Evolutionary conservation across 768 basidiomycete genomes (phyloP).

Genomic region (Mycena maculata): DNA sequence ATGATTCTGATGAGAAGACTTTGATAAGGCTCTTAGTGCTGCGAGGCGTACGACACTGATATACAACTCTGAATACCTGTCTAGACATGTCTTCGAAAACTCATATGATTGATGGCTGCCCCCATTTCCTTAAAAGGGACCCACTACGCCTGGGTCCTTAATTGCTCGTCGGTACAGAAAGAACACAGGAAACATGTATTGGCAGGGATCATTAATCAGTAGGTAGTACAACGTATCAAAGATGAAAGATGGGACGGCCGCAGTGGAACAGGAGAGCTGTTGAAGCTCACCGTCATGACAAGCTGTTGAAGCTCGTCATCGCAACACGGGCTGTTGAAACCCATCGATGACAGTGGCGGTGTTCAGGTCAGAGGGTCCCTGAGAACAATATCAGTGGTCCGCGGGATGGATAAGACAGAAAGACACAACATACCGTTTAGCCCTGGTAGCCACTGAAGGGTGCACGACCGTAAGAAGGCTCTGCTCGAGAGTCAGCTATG

Average conservation of each 20-base stretch:
- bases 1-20: neutral
- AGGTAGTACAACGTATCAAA: too few relatives aligned
- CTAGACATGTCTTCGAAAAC: neutral
- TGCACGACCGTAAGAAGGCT: too few relatives aligned
- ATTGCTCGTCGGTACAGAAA: neutral
- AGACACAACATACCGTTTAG: neutral
- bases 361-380: neutral
- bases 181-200: neutral
- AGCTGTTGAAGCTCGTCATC: neutral
- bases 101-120: neutral
- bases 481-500: neutral
- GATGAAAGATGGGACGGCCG: neutral
- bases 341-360: neutral
- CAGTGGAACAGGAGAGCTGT: neutral
- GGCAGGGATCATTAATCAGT: too few relatives aligned
- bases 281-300: neutral
- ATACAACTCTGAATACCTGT: too few relatives aligned
- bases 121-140: neutral
- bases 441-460: too few relatives aligned
- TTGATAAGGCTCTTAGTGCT: neutral
- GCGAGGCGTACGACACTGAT: too few relatives aligned
- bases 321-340: neutral
- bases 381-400: neutral
- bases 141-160: neutral
- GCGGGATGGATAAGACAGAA: neutral